phyloP scores from a whole-genome alignment of 2,329 filamentous ascomycete genomes.

The Pyrenochaeta sp. region DNA sequence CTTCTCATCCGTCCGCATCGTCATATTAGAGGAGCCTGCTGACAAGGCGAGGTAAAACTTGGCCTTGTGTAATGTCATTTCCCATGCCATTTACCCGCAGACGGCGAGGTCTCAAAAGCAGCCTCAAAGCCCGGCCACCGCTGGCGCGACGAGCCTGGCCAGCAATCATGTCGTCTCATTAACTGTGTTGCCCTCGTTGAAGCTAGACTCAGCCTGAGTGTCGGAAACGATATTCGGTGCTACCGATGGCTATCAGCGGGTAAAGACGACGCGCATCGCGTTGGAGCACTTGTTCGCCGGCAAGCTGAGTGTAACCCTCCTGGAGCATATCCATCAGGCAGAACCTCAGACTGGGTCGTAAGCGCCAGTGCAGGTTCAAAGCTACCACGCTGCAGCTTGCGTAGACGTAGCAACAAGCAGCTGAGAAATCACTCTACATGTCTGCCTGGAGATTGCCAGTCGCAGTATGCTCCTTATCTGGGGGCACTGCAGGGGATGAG shows the following conservation, averaged over 20 bases:
- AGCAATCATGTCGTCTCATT: background rate
- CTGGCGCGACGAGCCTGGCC: background rate
- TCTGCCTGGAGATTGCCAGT: background rate
- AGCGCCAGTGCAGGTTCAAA: conserved; percentile 4
- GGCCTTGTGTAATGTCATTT: conserved; percentile 33
- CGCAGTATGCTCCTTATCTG: background rate
- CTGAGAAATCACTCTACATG: background rate
- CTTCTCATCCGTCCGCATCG: conserved; percentile 14
- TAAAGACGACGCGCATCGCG: conserved; percentile 27
- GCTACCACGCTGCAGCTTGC: background rate
- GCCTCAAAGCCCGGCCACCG: conserved; percentile 25
- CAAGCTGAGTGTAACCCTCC: conserved; percentile 29
- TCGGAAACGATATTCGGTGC: conserved; percentile 19
- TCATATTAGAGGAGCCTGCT: conserved; percentile 19
- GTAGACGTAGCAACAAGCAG: background rate
- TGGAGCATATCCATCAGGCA: conserved; percentile 30
- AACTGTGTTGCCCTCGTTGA: conserved; percentile 9
- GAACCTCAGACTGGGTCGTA: conserved; percentile 2
- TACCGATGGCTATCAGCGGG: conserved; percentile 26
- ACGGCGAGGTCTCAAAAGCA: conserved; percentile 29
- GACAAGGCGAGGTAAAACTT: conserved; percentile 33
- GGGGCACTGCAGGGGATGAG: background rate
- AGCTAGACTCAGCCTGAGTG: conserved; percentile 27
- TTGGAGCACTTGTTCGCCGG: conserved; percentile 30
- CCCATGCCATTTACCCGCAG: conserved; percentile 42